Base-by-base conservation (phyloP, 78 protist genomes). In the Fonticula alba region DNA sequence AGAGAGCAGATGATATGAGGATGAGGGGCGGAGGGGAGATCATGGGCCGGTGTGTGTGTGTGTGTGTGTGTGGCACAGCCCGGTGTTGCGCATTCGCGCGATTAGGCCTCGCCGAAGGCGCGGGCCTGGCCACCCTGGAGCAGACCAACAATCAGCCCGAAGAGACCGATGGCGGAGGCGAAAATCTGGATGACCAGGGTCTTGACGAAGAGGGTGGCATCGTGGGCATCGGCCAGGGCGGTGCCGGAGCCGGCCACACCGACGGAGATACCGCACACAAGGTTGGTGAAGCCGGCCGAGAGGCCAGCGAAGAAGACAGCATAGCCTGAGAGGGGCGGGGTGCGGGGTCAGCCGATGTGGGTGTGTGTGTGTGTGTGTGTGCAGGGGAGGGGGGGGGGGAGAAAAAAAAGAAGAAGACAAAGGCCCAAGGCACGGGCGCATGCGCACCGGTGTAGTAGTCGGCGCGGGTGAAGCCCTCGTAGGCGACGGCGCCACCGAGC, bases 221-320 rank as follows among this genome's bases (percentile, higher is more conserved):
- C 68, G 67, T 76, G 90, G 7, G 99, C 99, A 63, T 92, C 98
- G n/a, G 95, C 93, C 7, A 93, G 75, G 17, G 97, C 98, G 57
- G 90, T 82, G n/a, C 91, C 89, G 38, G 81, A 46, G 38, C 82
- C 75, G 3, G 72, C 76, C 27, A 78, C 5, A 32, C 83, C 84
- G 37, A 80, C 84, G 10, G 66, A 58, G 29, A 68, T 29, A 33
- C 73, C 94, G 54, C 85, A 83, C 38, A 75, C 79, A n/a, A 85
- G 71, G 70, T 89, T 86, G 33, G 74, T 69, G 43, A 81, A 64
- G 36, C 95, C 94, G 22, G 81, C 88, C 22, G 83, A 73, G n/a
- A 73, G 3, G 40, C 97, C 97, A 24, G 87, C 92, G 14, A 77
- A 78, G 62, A 84, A 81, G 63, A 85, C 51, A 56, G 59, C 26